Base-by-base conservation (phyloP, 352 stramenopile genomes). In the Globisporangium barbulae region DNA sequence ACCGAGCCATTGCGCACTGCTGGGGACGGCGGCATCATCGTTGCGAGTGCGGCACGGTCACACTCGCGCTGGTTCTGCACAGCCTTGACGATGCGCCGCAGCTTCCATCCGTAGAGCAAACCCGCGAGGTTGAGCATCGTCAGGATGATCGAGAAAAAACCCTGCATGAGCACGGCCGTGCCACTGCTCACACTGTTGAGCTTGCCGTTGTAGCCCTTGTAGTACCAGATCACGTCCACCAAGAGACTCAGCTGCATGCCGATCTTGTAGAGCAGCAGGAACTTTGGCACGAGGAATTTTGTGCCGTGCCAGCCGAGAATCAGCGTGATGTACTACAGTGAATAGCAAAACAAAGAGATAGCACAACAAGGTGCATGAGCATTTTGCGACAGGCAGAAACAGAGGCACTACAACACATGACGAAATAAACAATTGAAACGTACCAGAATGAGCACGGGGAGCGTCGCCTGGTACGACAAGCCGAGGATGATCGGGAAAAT, bases 251-350 rank as follows among this genome's bases (percentile, higher is more conserved):
- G 63, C 61, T 96, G 88, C 88, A 96, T 96, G 53, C 88, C 88
- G 45, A 96, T 89, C 68, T 96, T 96, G 79, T 94, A 96, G 58
- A 90, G 82, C 28, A 96, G 76, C 60, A 96, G 64, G 63, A 93
- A 96, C 61, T 90, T 89, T 42, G 84, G 82, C 30, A 89, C 81
- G 22, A 96, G 73, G 71, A 94, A 94, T 58, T 93, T 94, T n/a
- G 80, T 89, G 58, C 88, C 88, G 67, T 96, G 88, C 88, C 88
- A 96, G 8, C 88, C 88, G 61, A 96, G 76, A 65, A 96, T 85
- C 22, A 96, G 66, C 41, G 88, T 96, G 31, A 94, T 67, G 63
- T 94, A 94, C 79, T 88, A 55, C 19, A 60, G 10, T 21, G 22
- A 9, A 37, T 28, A 64, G 12, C 15, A 28, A 15, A 35, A 39